Evolutionary conservation across 805 yeast species (phyloP), one percentile per base, ranked within the genome.

Genomic region (Metschnikowia dekortorum): DNA sequence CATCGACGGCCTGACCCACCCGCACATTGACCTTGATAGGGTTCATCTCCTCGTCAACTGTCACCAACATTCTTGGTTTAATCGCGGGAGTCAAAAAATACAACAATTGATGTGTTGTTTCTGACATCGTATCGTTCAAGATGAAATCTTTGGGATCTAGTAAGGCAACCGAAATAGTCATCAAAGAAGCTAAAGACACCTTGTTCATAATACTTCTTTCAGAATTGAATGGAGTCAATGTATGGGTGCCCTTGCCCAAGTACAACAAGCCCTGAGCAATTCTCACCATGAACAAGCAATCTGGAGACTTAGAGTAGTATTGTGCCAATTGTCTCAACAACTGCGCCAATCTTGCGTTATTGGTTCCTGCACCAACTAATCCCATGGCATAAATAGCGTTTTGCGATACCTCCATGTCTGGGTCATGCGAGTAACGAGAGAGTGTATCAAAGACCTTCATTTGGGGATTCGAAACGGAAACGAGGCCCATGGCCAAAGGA

Each of bases 1-100:
- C 89, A 66, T 94, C 99, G 30, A 94, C 98, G 6, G 99, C 98
- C 72, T 92, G 97, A 55, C 99, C 99, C 31, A 94, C 98, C 65
- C 99, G 82, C 8, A 94, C 99, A 58, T 89, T 92, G 8, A 94
- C 98, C 75, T 92, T 92, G 54, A 94, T 73, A 35, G 97, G 97
- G 59, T 90, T 83, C 67, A 92, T 80, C 30, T 86, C 83, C 66
- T 91, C 97, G 67, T 92, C 96, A 42, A 94, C 88, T 0, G 99
- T 92, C 35, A 94, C 78, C 57, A 94, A 80, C 84, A 87, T 89
- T 61, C 97, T 83, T 49, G 99, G 98, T 63, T 88, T 88, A 52
- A 91, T 82, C 18, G 96, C 91, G 47, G 95, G 85, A 14, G 94
- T 85, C 58, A 94, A 73, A 73, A 85, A 87, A 71, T 84, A 94